Evolutionary conservation across 805 yeast genomes (phyloP).

Genomic region (Zygotorulaspora sp.): DNA sequence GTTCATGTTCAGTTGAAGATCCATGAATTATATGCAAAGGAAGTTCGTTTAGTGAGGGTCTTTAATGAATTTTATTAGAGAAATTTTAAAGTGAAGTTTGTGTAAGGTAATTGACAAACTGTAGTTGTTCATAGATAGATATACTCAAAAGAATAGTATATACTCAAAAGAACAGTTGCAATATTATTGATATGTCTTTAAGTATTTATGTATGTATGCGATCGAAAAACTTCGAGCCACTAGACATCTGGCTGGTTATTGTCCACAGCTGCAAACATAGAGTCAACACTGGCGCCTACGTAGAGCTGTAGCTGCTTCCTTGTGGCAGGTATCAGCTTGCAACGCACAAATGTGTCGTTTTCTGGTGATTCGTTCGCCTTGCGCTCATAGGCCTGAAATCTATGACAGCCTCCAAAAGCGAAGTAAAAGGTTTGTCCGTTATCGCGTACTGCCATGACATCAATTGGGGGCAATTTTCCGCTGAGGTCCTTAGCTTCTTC

Average conservation of each 20-base stretch:
- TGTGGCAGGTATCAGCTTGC: constrained; percentile 73
- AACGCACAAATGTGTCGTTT: constrained; percentile 48
- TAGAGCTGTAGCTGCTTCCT: constrained; percentile 61
- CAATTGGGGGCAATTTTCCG: constrained; percentile 79
- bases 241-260: neutral
- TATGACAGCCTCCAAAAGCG: constrained; percentile 88
- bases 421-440: constrained; percentile 60
- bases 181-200: no score
- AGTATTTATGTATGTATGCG: no score
- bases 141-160: no score
- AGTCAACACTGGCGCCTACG: constrained; percentile 49
- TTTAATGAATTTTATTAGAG: no score
- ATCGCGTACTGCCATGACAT: constrained; percentile 64
- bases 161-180: no score
- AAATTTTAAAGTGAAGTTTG: no score
- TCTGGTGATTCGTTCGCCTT: constrained; percentile 36
- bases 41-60: no score
- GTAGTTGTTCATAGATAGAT: no score
- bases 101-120: no score
- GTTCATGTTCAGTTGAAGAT: no score
- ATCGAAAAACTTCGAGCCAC: no score
- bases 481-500: constrained; percentile 35
- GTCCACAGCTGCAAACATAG: constrained; percentile 15
- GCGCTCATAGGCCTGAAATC: constrained; percentile 80
- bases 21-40: no score